Base-by-base conservation (phyloP, 208 protist species). In the Blastocrithidia nonstop region DNA sequence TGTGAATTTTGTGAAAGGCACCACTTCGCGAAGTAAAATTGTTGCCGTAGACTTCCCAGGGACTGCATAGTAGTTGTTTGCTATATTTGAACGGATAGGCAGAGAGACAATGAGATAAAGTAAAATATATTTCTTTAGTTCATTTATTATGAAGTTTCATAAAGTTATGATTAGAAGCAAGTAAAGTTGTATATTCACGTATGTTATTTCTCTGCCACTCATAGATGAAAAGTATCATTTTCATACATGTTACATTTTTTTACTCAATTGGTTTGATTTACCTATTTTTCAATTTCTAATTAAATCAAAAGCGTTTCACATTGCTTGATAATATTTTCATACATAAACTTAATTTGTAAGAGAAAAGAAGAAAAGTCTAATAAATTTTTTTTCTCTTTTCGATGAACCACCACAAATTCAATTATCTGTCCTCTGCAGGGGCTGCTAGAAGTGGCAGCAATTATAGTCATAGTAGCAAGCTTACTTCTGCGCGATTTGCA, bases 1-100 rank as follows among this genome's bases (percentile, higher is more conserved):
- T n/a, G n/a, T n/a, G n/a, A n/a, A n/a, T 13, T 50, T 89, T 6
- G 54, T 67, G 33, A 59, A 71, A 25, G 75, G 80, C 5, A 45
- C 52, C 16, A 81, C 72, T 1, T 74, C 68, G 20, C 57, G 73
- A 13, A 48, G 61, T 41, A 89, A 89, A 53, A 57, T 51, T 23
- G 36, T 89, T 17, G 44, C 64, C 8, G 48, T 77, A 2, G 24
- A 46, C 38, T 83, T 83, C 50, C 71, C 71, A 11, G 71, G 66
- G 7, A 66, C 66, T 3, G 57, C 71, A 25, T 66, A 66, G n/a
- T 61, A 81, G 36, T 40, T 89, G 15, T 25, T 71, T 11, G 39
- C 56, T 9, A 17, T 81, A 11, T 40, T 89, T 7, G 57, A 78
- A 19, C 69, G 60, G 32, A 17, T 13, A 35, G 23, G 31, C n/a